Evolutionary conservation across 2,329 filamentous ascomycete genomes (phyloP).

Genomic region (Drechslerella coelobrocha): DNA sequence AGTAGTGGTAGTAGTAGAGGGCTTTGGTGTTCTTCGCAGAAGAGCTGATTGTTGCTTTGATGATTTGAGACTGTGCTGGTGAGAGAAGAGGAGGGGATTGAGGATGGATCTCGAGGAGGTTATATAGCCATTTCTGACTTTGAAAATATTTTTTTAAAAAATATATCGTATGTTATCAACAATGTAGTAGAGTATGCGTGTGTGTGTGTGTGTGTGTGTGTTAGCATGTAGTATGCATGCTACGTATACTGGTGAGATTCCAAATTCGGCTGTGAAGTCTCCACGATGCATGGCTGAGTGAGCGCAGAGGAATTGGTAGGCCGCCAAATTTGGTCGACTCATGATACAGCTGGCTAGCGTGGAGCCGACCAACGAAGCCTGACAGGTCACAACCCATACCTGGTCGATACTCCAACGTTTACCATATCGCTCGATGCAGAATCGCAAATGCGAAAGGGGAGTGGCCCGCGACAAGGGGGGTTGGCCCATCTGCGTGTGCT

Average conservation of each 20-base stretch:
- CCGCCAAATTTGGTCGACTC: slow-evolving; percentile 18
- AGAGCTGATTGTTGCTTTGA: slow-evolving; percentile 32
- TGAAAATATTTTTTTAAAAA: slow-evolving; percentile 22
- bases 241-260: neutral
- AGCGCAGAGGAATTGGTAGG: slow-evolving; percentile 1
- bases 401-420: slow-evolving; percentile 27
- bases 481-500: slow-evolving; percentile 34
- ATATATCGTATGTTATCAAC: too few species aligned
- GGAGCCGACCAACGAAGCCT: slow-evolving; percentile 27
- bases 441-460: slow-evolving; percentile 1
- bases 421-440: slow-evolving; percentile 31
- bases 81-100: slow-evolving; percentile 35
- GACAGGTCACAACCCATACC: slow-evolving; percentile 48
- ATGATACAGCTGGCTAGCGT: slow-evolving; percentile 43
- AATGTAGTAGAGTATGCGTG: too few species aligned
- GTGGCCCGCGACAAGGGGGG: neutral
- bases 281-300: neutral
- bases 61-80: slow-evolving; percentile 48
- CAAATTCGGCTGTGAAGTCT: neutral
- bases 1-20: slow-evolving; percentile 20
- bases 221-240: neutral
- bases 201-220: too few species aligned
- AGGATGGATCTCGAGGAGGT: slow-evolving; percentile 26
- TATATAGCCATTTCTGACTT: slow-evolving; percentile 50
- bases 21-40: slow-evolving; percentile 34